These are phyloP conservation scores for Brassica rapa DNA, from an alignment of 345 rosid species.

Conservation along the genomic window DNA sequence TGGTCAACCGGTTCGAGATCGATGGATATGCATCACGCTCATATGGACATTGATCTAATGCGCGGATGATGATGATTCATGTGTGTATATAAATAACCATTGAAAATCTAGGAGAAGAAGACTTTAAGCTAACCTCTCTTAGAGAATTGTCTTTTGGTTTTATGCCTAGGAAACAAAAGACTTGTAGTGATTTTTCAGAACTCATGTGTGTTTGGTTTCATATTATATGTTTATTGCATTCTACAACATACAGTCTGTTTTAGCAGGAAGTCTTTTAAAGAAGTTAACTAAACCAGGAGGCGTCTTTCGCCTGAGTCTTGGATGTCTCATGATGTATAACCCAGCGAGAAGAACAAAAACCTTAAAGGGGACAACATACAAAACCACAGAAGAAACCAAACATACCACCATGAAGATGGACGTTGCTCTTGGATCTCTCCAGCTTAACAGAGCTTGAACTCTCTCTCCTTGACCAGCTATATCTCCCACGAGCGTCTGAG, in stretches of 20 bases:
- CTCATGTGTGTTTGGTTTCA: not conserved
- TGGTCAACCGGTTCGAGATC: slow-evolving; percentile 71
- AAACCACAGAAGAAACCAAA: slow-evolving; percentile 61
- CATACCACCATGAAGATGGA: slow-evolving; percentile 66
- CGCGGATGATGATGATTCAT: slow-evolving; percentile 66
- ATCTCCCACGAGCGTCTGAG: slow-evolving; percentile 91
- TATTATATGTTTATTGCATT: not conserved
- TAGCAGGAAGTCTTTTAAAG: not conserved
- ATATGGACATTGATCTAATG: slow-evolving; percentile 88
- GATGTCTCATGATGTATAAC: slow-evolving; percentile 78
- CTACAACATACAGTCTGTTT: not conserved
- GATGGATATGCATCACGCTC: slow-evolving; percentile 66
- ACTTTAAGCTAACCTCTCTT: not conserved
- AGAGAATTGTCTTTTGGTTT: not conserved
- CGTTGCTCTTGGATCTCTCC: slow-evolving; percentile 96
- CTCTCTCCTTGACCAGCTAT: slow-evolving; percentile 94
- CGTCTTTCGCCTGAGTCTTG: slow-evolving; percentile 67
- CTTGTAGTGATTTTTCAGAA: not conserved
- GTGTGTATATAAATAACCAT: not conserved
- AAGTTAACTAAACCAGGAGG: slow-evolving; percentile 51
- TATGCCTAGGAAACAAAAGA: not conserved
- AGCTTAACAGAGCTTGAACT: slow-evolving; percentile 70
- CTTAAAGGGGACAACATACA: slow-evolving; percentile 78
- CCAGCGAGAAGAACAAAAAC: slow-evolving; percentile 64
- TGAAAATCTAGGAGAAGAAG: slow-evolving; percentile 24